Base-by-base conservation (phyloP, 176 grass and related monocot genomes). In the Puccinellia tenuiflora region DNA sequence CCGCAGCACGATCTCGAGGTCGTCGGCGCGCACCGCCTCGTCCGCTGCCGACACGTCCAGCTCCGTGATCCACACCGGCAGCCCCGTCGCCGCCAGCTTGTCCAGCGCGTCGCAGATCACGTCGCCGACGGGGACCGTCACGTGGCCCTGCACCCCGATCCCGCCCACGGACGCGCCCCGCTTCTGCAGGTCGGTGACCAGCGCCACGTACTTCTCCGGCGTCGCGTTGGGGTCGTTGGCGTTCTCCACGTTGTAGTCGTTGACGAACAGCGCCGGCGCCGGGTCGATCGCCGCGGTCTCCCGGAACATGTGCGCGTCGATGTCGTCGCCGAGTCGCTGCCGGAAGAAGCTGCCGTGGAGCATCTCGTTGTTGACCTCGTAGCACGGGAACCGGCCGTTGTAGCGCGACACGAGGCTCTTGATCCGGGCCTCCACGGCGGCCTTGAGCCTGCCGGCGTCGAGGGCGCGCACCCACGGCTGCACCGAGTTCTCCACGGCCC, bases 281-380 rank as follows among this genome's bases (percentile, higher is more conserved):
- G 85, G 38, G 66, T 96, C 93, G 50, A 92, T 79, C 7, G 5
- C 26, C 34, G 67, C 74, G 5, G 93, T 89, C 66, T 88, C 68
- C 3, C 89, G 82, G 80, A 95, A 92, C 93, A 96, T 96, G 57
- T 69, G 45, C 14, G 84, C 79, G 80, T 88, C 25, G 39, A 90
- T 57, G 83, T 87, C 93, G 74, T 83, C 79, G 54, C 93, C 86
- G 0, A 92, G 86, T 0, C 86, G 53, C 24, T 85, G 71, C 5
- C 15, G 17, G 68, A 65, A 96, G 88, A 89, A 96, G 21, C 57
- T 52, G 0, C 93, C 90, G 30, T 96, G 93, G 28, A 96, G 90
- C 93, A 96, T 96, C 86, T 96, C 93, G 70, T 96, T 96, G 84
- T 96, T 92, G 24, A 96, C 93, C 69, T 96, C 88, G 63, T 96